phyloP scores from a whole-genome alignment of 2,329 filamentous ascomycete species.

The Sphaerulina vaccinii region DNA sequence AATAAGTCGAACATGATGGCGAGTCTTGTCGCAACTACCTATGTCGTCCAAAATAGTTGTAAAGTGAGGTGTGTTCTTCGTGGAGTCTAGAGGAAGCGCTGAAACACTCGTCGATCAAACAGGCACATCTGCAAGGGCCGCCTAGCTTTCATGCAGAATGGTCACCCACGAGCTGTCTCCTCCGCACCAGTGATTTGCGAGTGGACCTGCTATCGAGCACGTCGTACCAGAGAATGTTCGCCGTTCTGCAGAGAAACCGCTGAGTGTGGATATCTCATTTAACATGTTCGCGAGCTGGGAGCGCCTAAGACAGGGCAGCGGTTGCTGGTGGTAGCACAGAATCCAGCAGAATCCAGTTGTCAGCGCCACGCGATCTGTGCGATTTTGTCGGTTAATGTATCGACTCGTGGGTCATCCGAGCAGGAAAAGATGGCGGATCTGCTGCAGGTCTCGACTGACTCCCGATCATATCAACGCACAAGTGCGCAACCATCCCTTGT shows the following conservation, averaged over 20 bases:
- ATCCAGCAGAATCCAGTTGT: conserved; percentile 11
- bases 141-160: background rate
- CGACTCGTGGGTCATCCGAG: conserved; percentile 4
- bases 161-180: background rate
- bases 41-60: background rate
- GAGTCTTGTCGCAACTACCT: background rate
- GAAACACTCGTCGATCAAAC: conserved; percentile 6
- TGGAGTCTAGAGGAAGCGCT: background rate
- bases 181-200: background rate
- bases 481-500: conserved; percentile 13
- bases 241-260: background rate
- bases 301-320: conserved; percentile 14
- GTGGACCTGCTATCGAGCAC: background rate
- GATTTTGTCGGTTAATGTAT: conserved; percentile 6
- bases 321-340: conserved; percentile 10
- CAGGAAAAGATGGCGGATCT: conserved; percentile 4
- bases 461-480: conserved; percentile 1
- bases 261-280: conserved; percentile 2
- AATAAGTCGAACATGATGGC: background rate
- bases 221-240: background rate
- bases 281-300: background rate
- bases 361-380: conserved; percentile 24
- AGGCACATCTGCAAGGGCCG: conserved; percentile 14
- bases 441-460: conserved; percentile 16
- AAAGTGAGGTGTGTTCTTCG: background rate